Evolutionary conservation across 768 basidiomycete genomes (phyloP).

Genomic region (Coprinellus micaceus): DNA sequence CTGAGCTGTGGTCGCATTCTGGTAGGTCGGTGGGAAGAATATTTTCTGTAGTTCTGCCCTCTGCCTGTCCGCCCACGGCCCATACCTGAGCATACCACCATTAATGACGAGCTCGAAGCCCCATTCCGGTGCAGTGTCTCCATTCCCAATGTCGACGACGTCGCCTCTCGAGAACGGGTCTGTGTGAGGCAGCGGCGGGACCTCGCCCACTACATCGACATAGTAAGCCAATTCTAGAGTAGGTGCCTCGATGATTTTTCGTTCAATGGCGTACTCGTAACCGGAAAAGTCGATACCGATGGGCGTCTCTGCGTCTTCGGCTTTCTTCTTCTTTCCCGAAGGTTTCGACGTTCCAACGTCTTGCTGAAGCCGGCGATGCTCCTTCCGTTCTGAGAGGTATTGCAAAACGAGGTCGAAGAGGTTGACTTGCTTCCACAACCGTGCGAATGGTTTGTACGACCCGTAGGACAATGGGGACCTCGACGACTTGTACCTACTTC

Average conservation of each 20-base stretch:
- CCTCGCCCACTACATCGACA: slow-evolving; percentile 76
- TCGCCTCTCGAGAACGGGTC: slow-evolving; percentile 28
- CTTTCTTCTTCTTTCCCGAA: slow-evolving; percentile 28
- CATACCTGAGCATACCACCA: slow-evolving; percentile 76
- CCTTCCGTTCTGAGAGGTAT: slow-evolving; percentile 31
- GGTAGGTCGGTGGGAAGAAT: slow-evolving; percentile 83
- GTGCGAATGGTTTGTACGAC: slow-evolving; percentile 34
- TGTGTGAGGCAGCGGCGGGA: slow-evolving; percentile 41
- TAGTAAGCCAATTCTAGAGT: slow-evolving; percentile 82
- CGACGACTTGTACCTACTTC: slow-evolving; percentile 28
- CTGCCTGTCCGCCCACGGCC: slow-evolving; percentile 96
- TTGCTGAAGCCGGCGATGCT: slow-evolving; percentile 23
- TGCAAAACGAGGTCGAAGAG: slow-evolving; percentile 27
- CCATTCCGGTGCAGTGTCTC: slow-evolving; percentile 89
- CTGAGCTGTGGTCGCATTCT: slow-evolving; percentile 52
- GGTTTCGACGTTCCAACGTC: slow-evolving; percentile 8
- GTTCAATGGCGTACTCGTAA: slow-evolving; percentile 85
- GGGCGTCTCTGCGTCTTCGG: slow-evolving; percentile 51
- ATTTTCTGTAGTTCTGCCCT: slow-evolving; percentile 75
- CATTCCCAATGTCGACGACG: slow-evolving; percentile 75
- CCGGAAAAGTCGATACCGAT: slow-evolving; percentile 51
- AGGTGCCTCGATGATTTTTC: slow-evolving; percentile 75
- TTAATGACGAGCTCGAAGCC: slow-evolving; percentile 82
- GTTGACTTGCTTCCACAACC: slow-evolving; percentile 15
- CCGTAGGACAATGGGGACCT: slow-evolving; percentile 31